These are phyloP conservation scores for Wickerhamomyces sydowiorum DNA, from an alignment of 805 yeast species.

Conservation along the genomic window DNA sequence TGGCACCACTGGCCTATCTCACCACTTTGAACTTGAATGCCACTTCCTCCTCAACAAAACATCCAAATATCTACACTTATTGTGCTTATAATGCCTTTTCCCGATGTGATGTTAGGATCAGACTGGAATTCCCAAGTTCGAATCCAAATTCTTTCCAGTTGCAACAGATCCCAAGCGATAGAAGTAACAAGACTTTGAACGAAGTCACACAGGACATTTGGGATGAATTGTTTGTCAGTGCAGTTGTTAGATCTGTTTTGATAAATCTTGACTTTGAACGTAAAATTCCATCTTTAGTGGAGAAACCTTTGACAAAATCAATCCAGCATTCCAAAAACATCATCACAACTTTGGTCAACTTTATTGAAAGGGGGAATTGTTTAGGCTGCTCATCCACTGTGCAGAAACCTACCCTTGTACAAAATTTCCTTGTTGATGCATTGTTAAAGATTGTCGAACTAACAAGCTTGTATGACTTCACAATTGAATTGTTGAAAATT, in stretches of 20 bases:
- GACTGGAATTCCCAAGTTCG: conserved; percentile 49
- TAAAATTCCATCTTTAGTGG: conserved; percentile 55
- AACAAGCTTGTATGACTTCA: conserved; percentile 30
- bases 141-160: conserved; percentile 26
- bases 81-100: conserved; percentile 69
- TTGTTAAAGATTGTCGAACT: conserved; percentile 42
- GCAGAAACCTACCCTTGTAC: conserved; percentile 57
- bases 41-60: conserved; percentile 13
- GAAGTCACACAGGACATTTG: conserved; percentile 37
- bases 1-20: conserved; percentile 43
- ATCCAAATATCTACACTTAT: conserved; percentile 36
- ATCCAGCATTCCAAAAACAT: conserved; percentile 6
- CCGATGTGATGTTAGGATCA: conserved; percentile 66
- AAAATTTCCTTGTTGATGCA: conserved; percentile 71
- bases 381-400: conserved; percentile 61
- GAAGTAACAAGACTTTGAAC: conserved; percentile 24
- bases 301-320: conserved; percentile 31
- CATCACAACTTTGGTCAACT: conserved; percentile 8
- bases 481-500: conserved; percentile 36
- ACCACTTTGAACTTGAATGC: conserved; percentile 29
- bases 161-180: conserved; percentile 28
- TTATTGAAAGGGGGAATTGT: conserved; percentile 41
- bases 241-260: conserved; percentile 48
- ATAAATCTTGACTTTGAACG: conserved; percentile 48
- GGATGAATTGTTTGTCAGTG: conserved; percentile 58